Base-by-base conservation (phyloP, 257 asterid genomes). In the Euphrasia confusa region DNA sequence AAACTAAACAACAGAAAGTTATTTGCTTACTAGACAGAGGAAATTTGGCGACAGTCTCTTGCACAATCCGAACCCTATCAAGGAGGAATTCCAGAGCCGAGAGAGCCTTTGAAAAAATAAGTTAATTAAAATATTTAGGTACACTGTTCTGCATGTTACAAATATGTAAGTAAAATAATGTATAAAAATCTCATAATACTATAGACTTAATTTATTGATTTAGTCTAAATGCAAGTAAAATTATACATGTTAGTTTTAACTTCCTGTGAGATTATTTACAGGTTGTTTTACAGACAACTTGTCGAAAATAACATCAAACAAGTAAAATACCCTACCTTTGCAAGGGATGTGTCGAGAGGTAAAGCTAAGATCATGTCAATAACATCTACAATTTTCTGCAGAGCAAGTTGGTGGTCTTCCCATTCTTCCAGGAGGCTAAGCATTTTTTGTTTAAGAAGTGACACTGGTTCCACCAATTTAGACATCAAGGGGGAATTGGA, bases 51-150 rank as follows among this genome's bases (percentile, higher is more conserved):
- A 79, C 90, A 26, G 93, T 84, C 69, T 86, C 88, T 66, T 77
- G 91, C 45, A 82, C 35, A 63, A 58, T 68, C 35, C 63, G 78
- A 65, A 89, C 80, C 78, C 83, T 80, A 65, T 78, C 76, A 50
- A 93, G 82, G 71, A 93, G 79, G 77, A 87, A 87, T 58, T 87
- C 94, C 78, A 93, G 77, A 42, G 92, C 90, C 37, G 88, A 89
- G 30, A 93, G 84, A 64, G 83, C 97, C 89, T 86, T 74, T 66
- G 68, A 66, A 65, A 70, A 61, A 59, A 67, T 18, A 63, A 40
- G 65, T 49, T 12, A 56, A 58, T 49, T 61, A 63, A 66, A 56
- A 53, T 50, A 14, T 48, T 54, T 21, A 78, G 72, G 24, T 21
- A 14, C 24, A 33, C 5, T 14, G 65, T 28, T 56, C 2, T 42